These are phyloP conservation scores for Bidens hawaiensis DNA, from an alignment of 140 eudicot genomes.

Conservation along the genomic window DNA sequence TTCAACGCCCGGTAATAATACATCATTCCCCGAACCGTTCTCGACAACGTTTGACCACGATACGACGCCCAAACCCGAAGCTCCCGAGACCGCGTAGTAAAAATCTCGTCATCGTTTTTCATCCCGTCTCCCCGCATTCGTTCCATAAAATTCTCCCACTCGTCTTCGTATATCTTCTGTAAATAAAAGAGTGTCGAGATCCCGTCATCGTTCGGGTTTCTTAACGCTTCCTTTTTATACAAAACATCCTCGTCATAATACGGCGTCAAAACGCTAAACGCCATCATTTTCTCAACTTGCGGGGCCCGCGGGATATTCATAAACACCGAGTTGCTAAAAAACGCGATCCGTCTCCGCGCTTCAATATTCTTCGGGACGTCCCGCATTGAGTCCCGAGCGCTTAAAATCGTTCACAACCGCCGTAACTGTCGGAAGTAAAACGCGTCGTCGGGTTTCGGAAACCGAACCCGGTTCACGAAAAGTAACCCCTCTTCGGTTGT, in stretches of 20 bases:
- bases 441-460: slow-evolving; percentile 57
- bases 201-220: slow-evolving; percentile 88
- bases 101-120: slow-evolving; percentile 60
- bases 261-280: slow-evolving; percentile 86
- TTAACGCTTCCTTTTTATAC: slow-evolving; percentile 54
- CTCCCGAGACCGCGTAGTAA: slow-evolving; percentile 51
- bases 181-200: slow-evolving; percentile 77
- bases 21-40: slow-evolving; percentile 98
- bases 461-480: slow-evolving; percentile 58
- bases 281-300: slow-evolving; percentile 90
- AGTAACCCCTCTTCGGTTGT: slow-evolving; percentile 47
- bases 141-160: slow-evolving; percentile 82
- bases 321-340: slow-evolving; percentile 81
- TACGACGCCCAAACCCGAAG: slow-evolving; percentile 91
- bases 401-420: slow-evolving; percentile 61
- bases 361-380: slow-evolving; percentile 71
- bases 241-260: slow-evolving; percentile 88
- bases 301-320: slow-evolving; percentile 99
- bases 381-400: slow-evolving; percentile 77
- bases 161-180: slow-evolving; percentile 84
- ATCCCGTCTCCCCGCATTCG: slow-evolving; percentile 81
- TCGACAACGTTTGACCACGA: slow-evolving; percentile 87
- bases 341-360: slow-evolving; percentile 76
- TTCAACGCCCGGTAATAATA: slow-evolving; percentile 84
- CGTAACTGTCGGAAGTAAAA: slow-evolving; percentile 63